Evolutionary conservation across 352 stramenopile species (phyloP), one percentile per base, ranked within the genome.

Genomic region (Aphanomyces invadans): DNA sequence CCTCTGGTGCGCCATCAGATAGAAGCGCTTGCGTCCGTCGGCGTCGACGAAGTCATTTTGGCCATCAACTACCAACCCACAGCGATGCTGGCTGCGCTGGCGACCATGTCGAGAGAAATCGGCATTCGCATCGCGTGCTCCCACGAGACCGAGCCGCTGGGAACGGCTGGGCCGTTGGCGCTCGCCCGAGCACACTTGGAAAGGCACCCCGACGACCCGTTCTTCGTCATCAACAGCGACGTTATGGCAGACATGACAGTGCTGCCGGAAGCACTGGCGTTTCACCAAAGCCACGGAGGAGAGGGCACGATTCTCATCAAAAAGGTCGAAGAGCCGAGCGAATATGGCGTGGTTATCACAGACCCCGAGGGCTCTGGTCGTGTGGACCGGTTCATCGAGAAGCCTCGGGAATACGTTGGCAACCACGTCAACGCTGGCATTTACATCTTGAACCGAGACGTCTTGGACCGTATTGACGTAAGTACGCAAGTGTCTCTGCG

Each of bases 211-310:
- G 86, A 83, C 0, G 88, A 95, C 32, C 81, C 87, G 65, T 96
- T 96, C 71, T 96, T 96, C 55, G 88, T 96, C 12, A 92, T 96
- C 71, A 96, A 96, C 74, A 92, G 82, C 66, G 88, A 96, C 74
- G 82, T 95, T 45, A 74, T 92, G 38, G 74, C 88, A 51, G 79
- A 88, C 11, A 84, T 91, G 25, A 67, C 60, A 11, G 45, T 57
- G 17, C 69, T 78, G 19, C 25, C 59, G 32, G 55, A 74, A 32
- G 42, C 75, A 19, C 65, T 95, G 9, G 78, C 78, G 17, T 96
- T 92, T 56, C 88, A 96, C 74, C 75, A 81, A 49, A 65, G 69
- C 33, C 87, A 94, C 65, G 84, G 84, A 26, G 78, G 71, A 19
- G 87, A 96, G 59, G 88, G 86, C 36, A 95, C 88, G 23, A 79